Percentiles rank a stretch among this genome's conserved stretches.
Conservation (phyloP, 345 rosid species). For the Brassica rapa region DNA sequence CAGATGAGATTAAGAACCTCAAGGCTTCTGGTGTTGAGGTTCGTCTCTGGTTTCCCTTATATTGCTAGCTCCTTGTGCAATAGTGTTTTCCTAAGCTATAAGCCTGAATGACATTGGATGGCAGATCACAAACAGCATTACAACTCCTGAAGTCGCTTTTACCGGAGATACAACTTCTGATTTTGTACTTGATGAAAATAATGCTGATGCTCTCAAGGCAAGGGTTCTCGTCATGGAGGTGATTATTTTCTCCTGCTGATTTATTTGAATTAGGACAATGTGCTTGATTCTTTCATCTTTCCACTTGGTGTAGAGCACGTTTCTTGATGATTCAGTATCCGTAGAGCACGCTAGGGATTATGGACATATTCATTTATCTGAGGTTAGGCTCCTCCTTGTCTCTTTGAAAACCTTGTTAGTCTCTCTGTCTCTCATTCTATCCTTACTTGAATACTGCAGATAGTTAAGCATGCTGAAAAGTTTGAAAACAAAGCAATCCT, state of each 20-base stretch:
- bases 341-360: conserved; percentile 89
- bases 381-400: conserved; percentile 47
- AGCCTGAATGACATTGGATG: conserved; percentile 29
- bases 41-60: conserved; percentile 29
- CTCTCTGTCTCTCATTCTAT: neutral
- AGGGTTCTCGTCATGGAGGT: conserved; percentile 93
- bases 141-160: conserved; percentile 84
- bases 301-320: conserved; percentile 67
- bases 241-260: conserved; percentile 30
- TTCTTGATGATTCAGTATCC: conserved; percentile 60
- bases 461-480: conserved; percentile 61
- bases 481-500: conserved; percentile 82
- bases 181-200: conserved; percentile 63
- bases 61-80: neutral
- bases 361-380: conserved; percentile 85
- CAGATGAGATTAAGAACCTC: conserved; percentile 70
- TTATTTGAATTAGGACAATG: conserved; percentile 10
- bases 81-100: neutral
- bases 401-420: conserved; percentile 12
- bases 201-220: conserved; percentile 74
- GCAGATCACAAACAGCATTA: conserved; percentile 73
- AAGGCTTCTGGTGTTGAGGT: conserved; percentile 88
- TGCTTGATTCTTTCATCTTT: conserved; percentile 1
- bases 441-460: conserved; percentile 47
- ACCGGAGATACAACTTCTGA: conserved; percentile 92